Base-by-base conservation (phyloP, 176 grass and related monocot genomes). In the sorghum (Sorghum bicolor) region DNA sequence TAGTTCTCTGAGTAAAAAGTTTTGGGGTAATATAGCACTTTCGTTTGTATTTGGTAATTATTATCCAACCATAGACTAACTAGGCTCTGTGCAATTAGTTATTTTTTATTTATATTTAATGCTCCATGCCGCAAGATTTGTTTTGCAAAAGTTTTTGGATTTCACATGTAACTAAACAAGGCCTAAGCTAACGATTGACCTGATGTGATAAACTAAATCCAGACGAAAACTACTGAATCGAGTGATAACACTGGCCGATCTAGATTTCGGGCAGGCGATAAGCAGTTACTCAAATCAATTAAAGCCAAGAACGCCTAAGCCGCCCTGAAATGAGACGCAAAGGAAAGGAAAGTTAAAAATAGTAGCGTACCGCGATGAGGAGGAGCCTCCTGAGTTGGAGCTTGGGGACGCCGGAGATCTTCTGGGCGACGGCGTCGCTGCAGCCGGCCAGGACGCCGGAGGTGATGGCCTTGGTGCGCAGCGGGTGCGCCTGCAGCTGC, bases 401-500 rank as follows among this genome's bases (percentile, higher is more conserved):
- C 67, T 77, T 94, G 76, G 82, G 38, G 73, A 29, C 85, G 28
- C 92, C 92, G 70, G 92, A 80, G 67, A 94, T 94, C 64, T 83
- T 92, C 77, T 94, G 92, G 31, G 92, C 92, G 63, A 92, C 75
- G 31, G 77, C 89, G 83, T 94, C 92, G 81, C 92, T 94, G 82
- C 83, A 94, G 48, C 92, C 92, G 45, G 89, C 92, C 57, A 94
- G 82, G 25, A 94, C 87, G 31, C 92, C 89, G 48, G 92, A 92
- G 7, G 92, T 94, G 64, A 94, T 86, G 48, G 92, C 92, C 88
- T 96, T 96, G 79, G 94, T 96, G 86, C 94, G 90, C 41, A 96
- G 94, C 63, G 94, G 94, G 79, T 91, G 86, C 32, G 53, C 64
- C n/a, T 81, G 81, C 63, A 96, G 91, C 85, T 96, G 94, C 68